Evolutionary conservation across 1,139 yeast species (phyloP).

Genomic region (Taphrina wiesneri): DNA sequence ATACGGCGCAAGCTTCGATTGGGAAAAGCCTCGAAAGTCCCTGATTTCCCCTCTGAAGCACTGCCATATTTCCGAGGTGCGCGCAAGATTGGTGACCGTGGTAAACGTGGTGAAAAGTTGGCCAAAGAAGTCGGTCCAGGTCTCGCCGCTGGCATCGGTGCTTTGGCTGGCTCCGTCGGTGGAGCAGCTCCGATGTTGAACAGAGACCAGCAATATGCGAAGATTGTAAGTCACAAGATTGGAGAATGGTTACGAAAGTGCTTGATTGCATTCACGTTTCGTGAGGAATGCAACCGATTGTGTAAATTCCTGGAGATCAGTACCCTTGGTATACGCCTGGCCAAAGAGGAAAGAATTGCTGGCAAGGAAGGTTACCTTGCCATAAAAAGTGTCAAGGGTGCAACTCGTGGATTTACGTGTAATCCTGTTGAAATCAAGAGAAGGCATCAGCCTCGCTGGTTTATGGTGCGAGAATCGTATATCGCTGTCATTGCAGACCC

Average conservation of each 20-base stretch:
- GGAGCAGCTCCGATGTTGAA: conserved; percentile 20
- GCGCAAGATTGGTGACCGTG: conserved; percentile 37
- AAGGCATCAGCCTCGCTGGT: conserved; percentile 91
- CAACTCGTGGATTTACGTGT: conserved; percentile 59
- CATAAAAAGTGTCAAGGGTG: conserved; percentile 75
- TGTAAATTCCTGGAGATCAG: conserved; percentile 88
- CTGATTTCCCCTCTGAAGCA: conserved; percentile 44
- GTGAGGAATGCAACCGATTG: conserved; percentile 77
- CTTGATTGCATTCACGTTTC: conserved; percentile 60
- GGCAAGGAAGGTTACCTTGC: conserved; percentile 89
- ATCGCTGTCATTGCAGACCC: conserved; percentile 83
- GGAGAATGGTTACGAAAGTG: conserved; percentile 67
- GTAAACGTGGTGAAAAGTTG: conserved; percentile 19
- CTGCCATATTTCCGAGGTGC: conserved; percentile 41
- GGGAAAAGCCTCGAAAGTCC: conserved; percentile 47
- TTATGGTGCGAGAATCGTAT: conserved; percentile 78
- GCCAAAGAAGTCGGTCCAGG: conserved; percentile 24
- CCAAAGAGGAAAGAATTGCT: conserved; percentile 75
- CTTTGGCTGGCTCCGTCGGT: conserved; percentile 27
- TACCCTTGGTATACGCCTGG: conserved; percentile 77
- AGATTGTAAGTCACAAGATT: conserved; percentile 45
- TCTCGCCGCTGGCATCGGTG: conserved; percentile 32
- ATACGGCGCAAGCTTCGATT: conserved; percentile 67
- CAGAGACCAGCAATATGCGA: conserved; percentile 15
- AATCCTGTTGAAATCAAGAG: conserved; percentile 45